A percentile compares a stretch with the other conserved stretches of the same genome.
Evolutionary conservation across 495 filamentous ascomycete species (phyloP).

Genomic region (Sphaerosporella brunnea): DNA sequence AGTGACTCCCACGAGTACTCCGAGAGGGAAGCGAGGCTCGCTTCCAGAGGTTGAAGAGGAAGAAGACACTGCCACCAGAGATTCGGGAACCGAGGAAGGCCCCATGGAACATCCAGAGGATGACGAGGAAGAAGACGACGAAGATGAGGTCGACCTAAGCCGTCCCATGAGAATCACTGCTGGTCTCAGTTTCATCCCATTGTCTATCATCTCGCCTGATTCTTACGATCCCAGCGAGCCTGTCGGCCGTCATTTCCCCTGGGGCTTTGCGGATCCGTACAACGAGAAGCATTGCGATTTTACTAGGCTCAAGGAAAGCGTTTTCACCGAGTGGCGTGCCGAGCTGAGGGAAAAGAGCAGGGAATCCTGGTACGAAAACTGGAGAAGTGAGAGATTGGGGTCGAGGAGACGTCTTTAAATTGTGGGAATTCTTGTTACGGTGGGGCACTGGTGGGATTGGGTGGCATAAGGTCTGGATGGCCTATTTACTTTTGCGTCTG

Average conservation of each 20-base stretch:
- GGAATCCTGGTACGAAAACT: conserved; percentile 90
- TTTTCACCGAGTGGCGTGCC: conserved; percentile 82
- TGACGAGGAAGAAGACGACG: conserved; percentile 25
- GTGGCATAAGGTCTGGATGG: too few species aligned
- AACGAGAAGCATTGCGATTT: conserved; percentile 88
- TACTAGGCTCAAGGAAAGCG: conserved; percentile 68
- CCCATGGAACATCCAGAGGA: too few species aligned
- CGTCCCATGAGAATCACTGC: not conserved
- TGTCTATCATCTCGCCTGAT: conserved; percentile 89
- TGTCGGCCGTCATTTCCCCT: conserved; percentile 74
- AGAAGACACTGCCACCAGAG: conserved; percentile 1
- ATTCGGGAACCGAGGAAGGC: not conserved
- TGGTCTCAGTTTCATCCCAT: conserved; percentile 48
- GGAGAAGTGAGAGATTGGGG: conserved; percentile 57
- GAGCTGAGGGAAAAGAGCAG: conserved; percentile 84
- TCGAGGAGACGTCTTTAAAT: too few species aligned
- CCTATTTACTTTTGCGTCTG: too few species aligned
- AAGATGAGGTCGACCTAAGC: conserved; percentile 20
- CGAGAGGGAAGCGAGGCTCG: conserved; percentile 19
- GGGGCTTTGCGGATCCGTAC: conserved; percentile 91
- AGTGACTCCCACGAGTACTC: conserved; percentile 28
- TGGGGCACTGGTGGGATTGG: too few species aligned
- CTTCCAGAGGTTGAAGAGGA: conserved; percentile 16
- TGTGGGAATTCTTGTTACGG: too few species aligned
- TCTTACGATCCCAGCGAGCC: conserved; percentile 57